These are phyloP conservation scores for Kappamyces sp. DNA, from an alignment of 192 early-diverging fungal genomes.

Conservation along the genomic window DNA sequence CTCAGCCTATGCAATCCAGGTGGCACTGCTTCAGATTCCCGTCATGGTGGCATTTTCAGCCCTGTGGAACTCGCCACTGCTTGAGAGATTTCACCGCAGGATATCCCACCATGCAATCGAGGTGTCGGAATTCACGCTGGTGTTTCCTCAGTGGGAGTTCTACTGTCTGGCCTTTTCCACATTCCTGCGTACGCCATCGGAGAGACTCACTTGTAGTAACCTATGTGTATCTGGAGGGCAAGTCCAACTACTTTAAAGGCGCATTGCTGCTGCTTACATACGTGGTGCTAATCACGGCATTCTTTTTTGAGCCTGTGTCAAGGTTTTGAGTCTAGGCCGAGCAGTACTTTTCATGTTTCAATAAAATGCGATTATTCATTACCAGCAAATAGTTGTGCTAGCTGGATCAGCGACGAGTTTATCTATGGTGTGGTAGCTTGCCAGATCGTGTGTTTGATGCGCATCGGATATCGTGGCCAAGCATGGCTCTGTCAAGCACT, in stretches of 20 bases:
- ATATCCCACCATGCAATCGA: neutral
- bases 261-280: slow-evolving; percentile 83
- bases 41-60: slow-evolving; percentile 78
- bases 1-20: slow-evolving; percentile 92
- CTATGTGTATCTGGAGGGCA: slow-evolving; percentile 93
- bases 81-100: neutral
- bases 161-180: slow-evolving; percentile 51
- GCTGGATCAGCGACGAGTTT: too few relatives aligned
- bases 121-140: slow-evolving; percentile 47
- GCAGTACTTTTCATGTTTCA: too few relatives aligned
- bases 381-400: too few relatives aligned
- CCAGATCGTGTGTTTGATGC: too few relatives aligned
- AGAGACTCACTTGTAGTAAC: slow-evolving; percentile 65
- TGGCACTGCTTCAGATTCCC: slow-evolving; percentile 91
- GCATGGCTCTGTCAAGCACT: too few relatives aligned
- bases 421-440: too few relatives aligned
- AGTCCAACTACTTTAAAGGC: slow-evolving; percentile 96
- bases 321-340: too few relatives aligned
- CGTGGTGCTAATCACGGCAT: slow-evolving; percentile 70
- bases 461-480: too few relatives aligned
- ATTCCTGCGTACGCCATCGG: slow-evolving; percentile 29
- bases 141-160: slow-evolving; percentile 71
- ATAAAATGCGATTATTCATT: too few relatives aligned
- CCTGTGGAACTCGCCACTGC: slow-evolving; percentile 17
- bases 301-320: slow-evolving; percentile 52